Evolutionary conservation across 805 yeast genomes (phyloP).

Genomic region (Saturnispora hagleri): DNA sequence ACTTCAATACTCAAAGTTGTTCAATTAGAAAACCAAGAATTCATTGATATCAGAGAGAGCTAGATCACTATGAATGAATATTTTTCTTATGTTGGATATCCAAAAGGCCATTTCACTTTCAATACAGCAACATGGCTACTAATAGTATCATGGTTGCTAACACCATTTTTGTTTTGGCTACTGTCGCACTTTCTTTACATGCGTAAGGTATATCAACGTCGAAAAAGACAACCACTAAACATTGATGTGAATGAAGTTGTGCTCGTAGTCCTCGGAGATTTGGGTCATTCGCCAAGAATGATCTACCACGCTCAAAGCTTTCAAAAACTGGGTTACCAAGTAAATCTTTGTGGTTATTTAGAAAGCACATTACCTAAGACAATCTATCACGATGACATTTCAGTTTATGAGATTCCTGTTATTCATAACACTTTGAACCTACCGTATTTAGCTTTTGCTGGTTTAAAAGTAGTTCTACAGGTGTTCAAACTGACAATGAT

Average conservation of each 20-base stretch:
- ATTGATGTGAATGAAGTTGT: constrained; percentile 44
- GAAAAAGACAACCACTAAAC: constrained; percentile 8
- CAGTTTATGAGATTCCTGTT: constrained; percentile 38
- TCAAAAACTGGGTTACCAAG: constrained; percentile 58
- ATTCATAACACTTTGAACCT: constrained; percentile 30
- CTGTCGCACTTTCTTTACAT: constrained; percentile 31
- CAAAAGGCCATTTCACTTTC: constrained; percentile 19
- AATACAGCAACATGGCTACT: constrained; percentile 37
- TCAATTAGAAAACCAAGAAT: background rate
- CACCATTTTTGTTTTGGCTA: constrained; percentile 37
- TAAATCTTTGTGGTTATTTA: constrained; percentile 77
- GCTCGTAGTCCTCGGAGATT: constrained; percentile 81
- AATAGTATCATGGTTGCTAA: constrained; percentile 34
- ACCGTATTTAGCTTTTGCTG: constrained; percentile 52
- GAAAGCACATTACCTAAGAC: constrained; percentile 46
- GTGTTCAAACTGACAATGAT: constrained; percentile 36
- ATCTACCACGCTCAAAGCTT: constrained; percentile 80
- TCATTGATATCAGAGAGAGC: background rate
- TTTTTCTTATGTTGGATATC: constrained; percentile 20
- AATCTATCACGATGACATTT: constrained; percentile 37
- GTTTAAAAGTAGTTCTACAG: constrained; percentile 52
- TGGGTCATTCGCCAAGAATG: constrained; percentile 95
- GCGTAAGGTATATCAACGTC: constrained; percentile 7
- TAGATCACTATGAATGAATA: constrained; percentile 8
- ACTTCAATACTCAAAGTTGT: background rate